Base-by-base conservation (phyloP, 2,329 filamentous ascomycete species). In the Sclerotinia glacialis region DNA sequence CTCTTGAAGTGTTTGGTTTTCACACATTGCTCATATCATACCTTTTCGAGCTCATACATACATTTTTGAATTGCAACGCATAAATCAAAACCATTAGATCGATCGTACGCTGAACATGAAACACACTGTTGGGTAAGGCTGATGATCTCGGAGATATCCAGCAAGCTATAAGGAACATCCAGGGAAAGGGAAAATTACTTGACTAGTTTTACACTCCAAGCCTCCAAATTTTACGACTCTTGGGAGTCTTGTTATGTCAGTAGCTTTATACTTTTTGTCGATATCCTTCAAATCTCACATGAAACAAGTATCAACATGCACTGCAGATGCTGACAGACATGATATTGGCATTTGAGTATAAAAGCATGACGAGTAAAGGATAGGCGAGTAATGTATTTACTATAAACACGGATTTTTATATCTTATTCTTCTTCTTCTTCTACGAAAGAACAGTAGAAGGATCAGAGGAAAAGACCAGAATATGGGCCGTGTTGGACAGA, bases 111-210 rank as follows among this genome's bases (percentile, higher is more conserved):
- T 58, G 54, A 58, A 44, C 54, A 44, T 44, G 40, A 58, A 58
- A 58, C 37, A 28, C 23, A 21, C 37, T 44, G 31, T 58, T 21
- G 28, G 23, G 40, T 44, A 28, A 14, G 46, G 44, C 37, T 49
- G 31, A 61, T 60, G 31, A 61, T 60, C 42, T 34, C 42, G 56
- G 56, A 60, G 28, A 47, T 23, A 9, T 34, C 44, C 58, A 61
- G 58, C 58, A 49, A 49, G 31, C 58, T 34, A 60, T 49, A 28
- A 18, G 55, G 55, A 18, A 44, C 7, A 28, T 49, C 21, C 44
- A 61, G 37, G 46, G n/a, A 26, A 49, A 31, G 11, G 44, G 28
- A 11, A 49, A 16, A 6, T 37, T 50, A 21, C 28, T 40, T 26
- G 21, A 5, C 44, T 40, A 16, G 26, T 28, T 26, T 21, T 58